Evolutionary conservation across 495 filamentous ascomycete genomes (phyloP).

Genomic region (Cenococcum geophilum): DNA sequence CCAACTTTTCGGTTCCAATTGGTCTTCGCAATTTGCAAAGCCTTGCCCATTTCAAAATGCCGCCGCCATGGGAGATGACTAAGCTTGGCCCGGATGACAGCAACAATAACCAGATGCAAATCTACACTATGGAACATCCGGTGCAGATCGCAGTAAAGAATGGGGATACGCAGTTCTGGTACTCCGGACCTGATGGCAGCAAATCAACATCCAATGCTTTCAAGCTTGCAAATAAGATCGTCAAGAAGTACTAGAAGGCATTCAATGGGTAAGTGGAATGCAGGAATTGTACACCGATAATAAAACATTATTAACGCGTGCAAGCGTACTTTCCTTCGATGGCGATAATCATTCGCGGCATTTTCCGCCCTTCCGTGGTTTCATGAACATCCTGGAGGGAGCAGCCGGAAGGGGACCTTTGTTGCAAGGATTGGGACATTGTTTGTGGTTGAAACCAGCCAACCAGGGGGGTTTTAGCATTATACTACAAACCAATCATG

Average conservation of each 20-base stretch:
- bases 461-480: too few relatives aligned
- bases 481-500: too few relatives aligned
- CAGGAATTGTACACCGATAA: background rate
- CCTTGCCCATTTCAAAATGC: background rate
- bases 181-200: slow-evolving; percentile 1
- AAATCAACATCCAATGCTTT: slow-evolving; percentile 1
- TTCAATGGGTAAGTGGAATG: background rate
- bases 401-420: too few relatives aligned
- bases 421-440: too few relatives aligned
- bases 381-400: too few relatives aligned
- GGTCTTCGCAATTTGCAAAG: background rate
- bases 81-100: background rate
- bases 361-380: too few relatives aligned
- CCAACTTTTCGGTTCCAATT: background rate
- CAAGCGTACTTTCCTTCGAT: background rate
- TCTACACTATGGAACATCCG: background rate
- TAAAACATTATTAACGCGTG: background rate
- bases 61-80: background rate
- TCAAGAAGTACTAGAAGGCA: background rate
- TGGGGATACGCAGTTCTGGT: background rate
- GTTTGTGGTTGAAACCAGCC: too few relatives aligned
- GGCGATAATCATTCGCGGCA: too few relatives aligned
- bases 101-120: background rate
- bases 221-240: slow-evolving; percentile 2
- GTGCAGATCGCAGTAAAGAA: slow-evolving; percentile 1